These are phyloP conservation scores for Pezizomycotina sp. DNA, from an alignment of 2,329 filamentous ascomycete genomes.

Conservation along the genomic window DNA sequence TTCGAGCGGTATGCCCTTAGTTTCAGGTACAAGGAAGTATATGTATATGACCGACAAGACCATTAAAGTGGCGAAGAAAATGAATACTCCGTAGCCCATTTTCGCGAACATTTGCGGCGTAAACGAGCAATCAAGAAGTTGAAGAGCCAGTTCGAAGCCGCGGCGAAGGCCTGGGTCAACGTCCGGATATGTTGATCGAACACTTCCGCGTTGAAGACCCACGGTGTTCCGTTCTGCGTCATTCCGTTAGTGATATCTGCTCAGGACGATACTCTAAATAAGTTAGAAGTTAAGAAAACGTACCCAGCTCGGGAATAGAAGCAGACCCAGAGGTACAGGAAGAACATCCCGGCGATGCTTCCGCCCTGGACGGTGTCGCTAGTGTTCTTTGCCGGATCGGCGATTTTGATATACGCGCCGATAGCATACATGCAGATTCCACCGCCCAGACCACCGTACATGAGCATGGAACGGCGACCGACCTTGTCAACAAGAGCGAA, in stretches of 20 bases:
- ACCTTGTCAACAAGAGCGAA: slow-evolving; percentile 52
- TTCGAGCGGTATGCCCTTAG: slow-evolving; percentile 40
- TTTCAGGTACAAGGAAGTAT: slow-evolving; percentile 42
- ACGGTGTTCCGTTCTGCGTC: slow-evolving; percentile 55
- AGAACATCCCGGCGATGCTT: not conserved
- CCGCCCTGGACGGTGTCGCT: not conserved
- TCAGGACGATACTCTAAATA: no score
- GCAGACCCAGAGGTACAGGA: not conserved
- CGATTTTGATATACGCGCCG: slow-evolving; percentile 39
- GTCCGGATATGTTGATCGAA: slow-evolving; percentile 41
- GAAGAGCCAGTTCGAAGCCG: slow-evolving; percentile 56
- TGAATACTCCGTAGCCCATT: slow-evolving; percentile 20
- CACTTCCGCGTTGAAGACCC: slow-evolving; percentile 42
- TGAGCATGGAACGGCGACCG: slow-evolving; percentile 43
- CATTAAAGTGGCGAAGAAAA: slow-evolving; percentile 43
- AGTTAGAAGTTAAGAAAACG: slow-evolving; percentile 17
- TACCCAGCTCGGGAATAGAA: not conserved
- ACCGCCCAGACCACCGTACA: slow-evolving; percentile 49
- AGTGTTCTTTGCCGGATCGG: slow-evolving; percentile 2
- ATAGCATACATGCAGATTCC: slow-evolving; percentile 51
- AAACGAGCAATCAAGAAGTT: slow-evolving; percentile 54
- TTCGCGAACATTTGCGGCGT: slow-evolving; percentile 49
- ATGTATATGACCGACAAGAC: slow-evolving; percentile 44
- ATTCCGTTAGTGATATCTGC: slow-evolving; percentile 58
- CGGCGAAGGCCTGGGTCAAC: slow-evolving; percentile 34